phyloP scores from a whole-genome alignment of 1,284 basidiomycete species.

The Austroboletus novae-zelandiae region DNA sequence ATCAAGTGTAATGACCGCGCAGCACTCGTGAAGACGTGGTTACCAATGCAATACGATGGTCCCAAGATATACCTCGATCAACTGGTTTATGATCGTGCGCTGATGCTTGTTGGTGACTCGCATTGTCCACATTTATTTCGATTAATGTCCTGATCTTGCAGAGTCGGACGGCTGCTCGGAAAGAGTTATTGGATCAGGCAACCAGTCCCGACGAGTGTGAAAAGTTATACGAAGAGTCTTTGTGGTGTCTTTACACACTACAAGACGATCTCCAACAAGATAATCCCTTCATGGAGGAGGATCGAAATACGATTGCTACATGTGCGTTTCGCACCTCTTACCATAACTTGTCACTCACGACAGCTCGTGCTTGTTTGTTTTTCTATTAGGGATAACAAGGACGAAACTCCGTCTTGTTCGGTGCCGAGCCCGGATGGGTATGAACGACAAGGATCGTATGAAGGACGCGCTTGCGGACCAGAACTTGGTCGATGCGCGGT shows the following conservation, averaged over 20 bases:
- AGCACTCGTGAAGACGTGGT: slow-evolving; percentile 76
- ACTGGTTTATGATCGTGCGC: slow-evolving; percentile 77
- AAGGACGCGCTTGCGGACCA: slow-evolving; percentile 70
- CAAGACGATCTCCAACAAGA: slow-evolving; percentile 89
- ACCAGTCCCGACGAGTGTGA: slow-evolving; percentile 81
- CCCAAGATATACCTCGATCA: slow-evolving; percentile 77
- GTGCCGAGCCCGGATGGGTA: slow-evolving; percentile 68
- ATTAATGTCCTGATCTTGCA: slow-evolving; percentile 33
- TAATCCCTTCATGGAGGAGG: slow-evolving; percentile 83
- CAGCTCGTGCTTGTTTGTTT: not conserved
- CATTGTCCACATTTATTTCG: not conserved
- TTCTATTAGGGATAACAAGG: slow-evolving; percentile 66
- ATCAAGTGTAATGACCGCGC: slow-evolving; percentile 75
- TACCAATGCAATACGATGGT: slow-evolving; percentile 69
- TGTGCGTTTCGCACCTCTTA: slow-evolving; percentile 49
- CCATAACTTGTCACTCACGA: not conserved
- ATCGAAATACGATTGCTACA: slow-evolving; percentile 75
- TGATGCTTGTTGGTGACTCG: slow-evolving; percentile 54
- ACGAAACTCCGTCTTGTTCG: slow-evolving; percentile 76
- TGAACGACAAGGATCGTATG: slow-evolving; percentile 65
- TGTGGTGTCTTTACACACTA: slow-evolving; percentile 90
- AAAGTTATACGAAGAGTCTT: slow-evolving; percentile 90
- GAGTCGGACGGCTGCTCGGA: slow-evolving; percentile 90
- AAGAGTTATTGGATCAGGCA: slow-evolving; percentile 84
- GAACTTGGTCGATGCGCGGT: slow-evolving; percentile 68